Evolutionary conservation across 441 rosid genomes (phyloP).

Genomic region (Sinapis alba): DNA sequence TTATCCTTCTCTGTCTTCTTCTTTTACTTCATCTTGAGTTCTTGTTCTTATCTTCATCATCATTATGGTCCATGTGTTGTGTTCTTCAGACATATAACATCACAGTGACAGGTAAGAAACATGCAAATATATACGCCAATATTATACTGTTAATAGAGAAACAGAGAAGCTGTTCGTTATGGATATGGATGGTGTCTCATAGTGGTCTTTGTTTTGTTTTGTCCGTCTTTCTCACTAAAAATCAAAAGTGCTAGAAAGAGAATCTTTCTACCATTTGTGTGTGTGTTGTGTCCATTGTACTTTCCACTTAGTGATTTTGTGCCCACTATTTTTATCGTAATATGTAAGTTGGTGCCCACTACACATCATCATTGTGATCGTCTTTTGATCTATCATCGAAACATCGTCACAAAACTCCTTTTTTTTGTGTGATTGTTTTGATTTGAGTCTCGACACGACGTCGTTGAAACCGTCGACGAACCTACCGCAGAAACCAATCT

Average conservation of each 20-base stretch:
- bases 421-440: slow-evolving; percentile 11
- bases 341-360: slow-evolving; percentile 33
- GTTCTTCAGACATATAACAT: slow-evolving; percentile 36
- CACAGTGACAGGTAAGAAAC: slow-evolving; percentile 31
- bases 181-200: slow-evolving; percentile 33
- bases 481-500: slow-evolving; percentile 2
- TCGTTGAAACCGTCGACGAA: slow-evolving; percentile 11
- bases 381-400: slow-evolving; percentile 27
- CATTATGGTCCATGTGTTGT: slow-evolving; percentile 37
- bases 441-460: slow-evolving; percentile 1
- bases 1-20: slow-evolving; percentile 38
- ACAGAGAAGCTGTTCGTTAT: slow-evolving; percentile 34
- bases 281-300: slow-evolving; percentile 41
- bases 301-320: slow-evolving; percentile 38
- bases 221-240: slow-evolving; percentile 35
- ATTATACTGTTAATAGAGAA: slow-evolving; percentile 32
- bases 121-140: not conserved
- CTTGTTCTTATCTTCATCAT: slow-evolving; percentile 28
- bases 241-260: slow-evolving; percentile 34
- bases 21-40: slow-evolving; percentile 39
- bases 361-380: slow-evolving; percentile 19
- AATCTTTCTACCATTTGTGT: slow-evolving; percentile 11
- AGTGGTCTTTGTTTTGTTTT: slow-evolving; percentile 34
- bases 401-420: slow-evolving; percentile 12
- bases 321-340: slow-evolving; percentile 33